phyloP scores from a whole-genome alignment of 225 moss, liverwort and hornwort genomes.

The Antitrichia curtipendula region DNA sequence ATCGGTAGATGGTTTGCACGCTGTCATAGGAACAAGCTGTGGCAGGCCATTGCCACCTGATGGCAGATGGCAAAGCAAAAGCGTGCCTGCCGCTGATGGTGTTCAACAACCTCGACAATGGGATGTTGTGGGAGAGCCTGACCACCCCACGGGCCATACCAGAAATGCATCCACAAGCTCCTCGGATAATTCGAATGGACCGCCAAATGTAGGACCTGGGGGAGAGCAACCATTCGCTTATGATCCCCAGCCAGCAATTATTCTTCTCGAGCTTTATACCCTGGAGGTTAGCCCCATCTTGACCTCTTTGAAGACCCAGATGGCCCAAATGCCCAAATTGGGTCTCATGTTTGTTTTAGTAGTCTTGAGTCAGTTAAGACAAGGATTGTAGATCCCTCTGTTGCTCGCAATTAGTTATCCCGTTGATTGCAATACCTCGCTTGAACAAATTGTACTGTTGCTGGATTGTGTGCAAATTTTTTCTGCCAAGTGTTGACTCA shows the following conservation, averaged over 20 bases:
- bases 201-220: conserved; percentile 15
- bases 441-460: not conserved
- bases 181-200: conserved; percentile 29
- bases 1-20: conserved; percentile 70
- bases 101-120: conserved; percentile 32
- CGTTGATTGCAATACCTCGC: not conserved
- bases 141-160: not conserved
- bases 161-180: not conserved
- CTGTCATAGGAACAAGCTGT: conserved; percentile 72
- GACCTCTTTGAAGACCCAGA: not conserved
- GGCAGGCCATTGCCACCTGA: conserved; percentile 24
- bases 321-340: not conserved
- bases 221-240: conserved; percentile 23
- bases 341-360: not conserved
- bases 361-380: not conserved
- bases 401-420: not conserved
- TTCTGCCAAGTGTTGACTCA: not conserved
- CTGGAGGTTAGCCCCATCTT: conserved; percentile 48
- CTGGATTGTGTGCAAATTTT: not conserved
- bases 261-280: conserved; percentile 76
- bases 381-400: not conserved
- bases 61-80: conserved; percentile 45
- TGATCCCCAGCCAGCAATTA: conserved; percentile 72
- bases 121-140: conserved; percentile 18
- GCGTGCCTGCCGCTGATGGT: conserved; percentile 2